Conservation (phyloP, 2,329 filamentous ascomycete genomes). For the Sporothrix sp. region DNA sequence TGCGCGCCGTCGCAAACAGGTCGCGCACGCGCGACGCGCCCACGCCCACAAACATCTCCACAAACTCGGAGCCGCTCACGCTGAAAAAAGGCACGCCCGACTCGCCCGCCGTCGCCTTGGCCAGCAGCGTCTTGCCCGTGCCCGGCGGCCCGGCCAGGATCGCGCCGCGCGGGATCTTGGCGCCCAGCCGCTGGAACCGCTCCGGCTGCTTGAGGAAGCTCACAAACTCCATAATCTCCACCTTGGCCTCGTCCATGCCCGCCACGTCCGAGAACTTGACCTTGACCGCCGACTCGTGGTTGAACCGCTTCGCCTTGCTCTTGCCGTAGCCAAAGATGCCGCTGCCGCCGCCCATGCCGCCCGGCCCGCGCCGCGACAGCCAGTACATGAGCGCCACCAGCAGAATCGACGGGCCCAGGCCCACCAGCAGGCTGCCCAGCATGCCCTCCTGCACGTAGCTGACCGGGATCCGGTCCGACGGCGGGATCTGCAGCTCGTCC, state of each 20-base stretch:
- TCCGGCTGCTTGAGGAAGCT: slow-evolving; percentile 91
- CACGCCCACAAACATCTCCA: slow-evolving; percentile 99
- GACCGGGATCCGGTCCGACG: slow-evolving; percentile 83
- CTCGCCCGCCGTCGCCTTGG: slow-evolving; percentile 95
- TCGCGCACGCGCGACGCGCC: slow-evolving; percentile 92
- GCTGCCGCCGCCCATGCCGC: slow-evolving; percentile 51
- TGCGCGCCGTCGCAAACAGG: slow-evolving; percentile 85
- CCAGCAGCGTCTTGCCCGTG: slow-evolving; percentile 94
- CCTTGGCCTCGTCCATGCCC: slow-evolving; percentile 95
- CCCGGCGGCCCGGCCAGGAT: slow-evolving; percentile 96
- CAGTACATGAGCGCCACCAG: slow-evolving; percentile 77
- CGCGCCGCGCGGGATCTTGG: slow-evolving; percentile 94
- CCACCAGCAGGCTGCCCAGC: slow-evolving; percentile 60
- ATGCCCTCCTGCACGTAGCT: slow-evolving; percentile 73
- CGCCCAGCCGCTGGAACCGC: slow-evolving; percentile 84
- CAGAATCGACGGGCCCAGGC: slow-evolving; percentile 77
- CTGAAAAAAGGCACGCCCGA: slow-evolving; percentile 97
- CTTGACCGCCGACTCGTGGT: slow-evolving; percentile 91
- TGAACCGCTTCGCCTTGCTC: slow-evolving; percentile 94
- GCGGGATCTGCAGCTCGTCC: slow-evolving; percentile 74
- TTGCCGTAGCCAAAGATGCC: slow-evolving; percentile 94
- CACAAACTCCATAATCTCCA: slow-evolving; percentile 98
- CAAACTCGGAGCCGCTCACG: slow-evolving; percentile 96
- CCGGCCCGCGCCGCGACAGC: slow-evolving; percentile 61
- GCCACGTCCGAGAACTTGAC: slow-evolving; percentile 96